These are phyloP conservation scores for Sporothrix schenckii DNA, from an alignment of 2,329 filamentous ascomycete genomes.

Conservation along the genomic window DNA sequence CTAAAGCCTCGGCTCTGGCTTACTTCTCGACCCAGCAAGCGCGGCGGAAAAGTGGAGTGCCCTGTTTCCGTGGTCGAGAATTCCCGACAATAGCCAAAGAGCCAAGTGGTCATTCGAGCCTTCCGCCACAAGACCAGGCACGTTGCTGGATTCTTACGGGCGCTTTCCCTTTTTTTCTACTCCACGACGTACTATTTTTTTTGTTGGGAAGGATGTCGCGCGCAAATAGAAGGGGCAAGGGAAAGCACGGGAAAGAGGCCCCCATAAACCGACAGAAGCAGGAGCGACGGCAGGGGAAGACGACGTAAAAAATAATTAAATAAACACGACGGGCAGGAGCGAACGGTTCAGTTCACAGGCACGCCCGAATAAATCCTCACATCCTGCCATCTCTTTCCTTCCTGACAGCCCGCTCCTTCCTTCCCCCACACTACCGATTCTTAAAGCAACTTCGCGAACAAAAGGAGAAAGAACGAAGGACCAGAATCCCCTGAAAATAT, in stretches of 20 bases:
- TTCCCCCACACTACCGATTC: conserved; percentile 7
- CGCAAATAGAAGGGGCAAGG: conserved; percentile 30
- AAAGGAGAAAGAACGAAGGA: not conserved
- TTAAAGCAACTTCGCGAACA: not conserved
- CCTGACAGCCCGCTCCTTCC: not conserved
- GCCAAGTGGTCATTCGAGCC: conserved; percentile 20
- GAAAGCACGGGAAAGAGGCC: conserved; percentile 28
- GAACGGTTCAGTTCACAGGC: not conserved
- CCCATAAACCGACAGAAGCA: not conserved
- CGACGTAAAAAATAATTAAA: conserved; percentile 5
- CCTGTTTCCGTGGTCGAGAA: conserved; percentile 18
- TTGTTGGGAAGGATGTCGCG: conserved; percentile 32
- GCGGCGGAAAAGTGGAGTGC: conserved; percentile 23
- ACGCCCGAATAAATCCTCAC: conserved; percentile 21
- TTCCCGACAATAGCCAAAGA: conserved; percentile 26
- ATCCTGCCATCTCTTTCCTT: conserved; percentile 16
- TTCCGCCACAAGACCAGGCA: conserved; percentile 17
- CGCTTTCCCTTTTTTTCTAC: not conserved
- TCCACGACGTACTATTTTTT: conserved; percentile 16
- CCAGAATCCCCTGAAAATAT: not conserved
- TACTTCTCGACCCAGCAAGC: too few relatives aligned
- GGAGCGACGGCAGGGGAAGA: not conserved
- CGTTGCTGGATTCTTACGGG: not conserved
- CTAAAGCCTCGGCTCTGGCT: conserved; percentile 25
- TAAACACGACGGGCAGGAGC: conserved; percentile 8